phyloP scores from a whole-genome alignment of 2,329 filamentous ascomycete genomes.

The Phaeophleospora eucalypticola region DNA sequence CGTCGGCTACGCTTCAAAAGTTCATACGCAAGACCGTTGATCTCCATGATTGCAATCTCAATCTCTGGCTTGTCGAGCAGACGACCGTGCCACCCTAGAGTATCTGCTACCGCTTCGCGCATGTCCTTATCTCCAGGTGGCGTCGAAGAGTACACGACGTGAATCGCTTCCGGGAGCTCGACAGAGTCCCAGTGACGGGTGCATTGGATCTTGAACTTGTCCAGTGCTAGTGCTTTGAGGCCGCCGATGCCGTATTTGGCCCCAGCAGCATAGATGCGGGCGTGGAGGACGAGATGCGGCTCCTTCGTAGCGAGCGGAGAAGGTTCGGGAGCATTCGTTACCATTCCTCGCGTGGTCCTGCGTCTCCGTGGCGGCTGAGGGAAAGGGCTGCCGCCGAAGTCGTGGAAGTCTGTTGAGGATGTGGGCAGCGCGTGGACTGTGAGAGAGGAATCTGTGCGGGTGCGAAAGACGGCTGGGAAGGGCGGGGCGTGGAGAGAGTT shows the following conservation, averaged over 20 bases:
- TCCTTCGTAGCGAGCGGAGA: conserved; percentile 21
- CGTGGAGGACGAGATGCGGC: conserved; percentile 22
- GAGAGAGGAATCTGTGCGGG: conserved; percentile 17
- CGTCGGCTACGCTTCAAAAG: conserved; percentile 23
- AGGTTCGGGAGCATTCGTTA: conserved; percentile 17
- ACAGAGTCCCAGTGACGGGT: conserved; percentile 24
- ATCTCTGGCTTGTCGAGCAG: conserved; percentile 28
- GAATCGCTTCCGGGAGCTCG: conserved; percentile 30
- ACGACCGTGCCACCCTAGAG: conserved; percentile 22
- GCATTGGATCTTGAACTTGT: conserved; percentile 26
- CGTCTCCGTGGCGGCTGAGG: conserved; percentile 8
- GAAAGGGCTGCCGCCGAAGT: conserved; percentile 9
- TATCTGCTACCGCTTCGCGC: conserved; percentile 28
- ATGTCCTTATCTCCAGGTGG: conserved; percentile 29
- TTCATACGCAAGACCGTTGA: conserved; percentile 30
- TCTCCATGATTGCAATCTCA: conserved; percentile 25
- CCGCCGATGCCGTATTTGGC: conserved; percentile 24
- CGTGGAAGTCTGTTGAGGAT: conserved; percentile 9
- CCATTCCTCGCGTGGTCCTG: conserved; percentile 10
- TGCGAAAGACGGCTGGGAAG: conserved; percentile 9
- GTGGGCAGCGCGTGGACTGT: conserved; percentile 23
- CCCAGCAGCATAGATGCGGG: conserved; percentile 25
- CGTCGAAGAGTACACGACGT: conserved; percentile 27
- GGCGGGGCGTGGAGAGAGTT: conserved; percentile 9
- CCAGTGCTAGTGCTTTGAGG: conserved; percentile 22